Conservation (phyloP, 148 eudicot species). For the Heliamphora exappendiculata region DNA sequence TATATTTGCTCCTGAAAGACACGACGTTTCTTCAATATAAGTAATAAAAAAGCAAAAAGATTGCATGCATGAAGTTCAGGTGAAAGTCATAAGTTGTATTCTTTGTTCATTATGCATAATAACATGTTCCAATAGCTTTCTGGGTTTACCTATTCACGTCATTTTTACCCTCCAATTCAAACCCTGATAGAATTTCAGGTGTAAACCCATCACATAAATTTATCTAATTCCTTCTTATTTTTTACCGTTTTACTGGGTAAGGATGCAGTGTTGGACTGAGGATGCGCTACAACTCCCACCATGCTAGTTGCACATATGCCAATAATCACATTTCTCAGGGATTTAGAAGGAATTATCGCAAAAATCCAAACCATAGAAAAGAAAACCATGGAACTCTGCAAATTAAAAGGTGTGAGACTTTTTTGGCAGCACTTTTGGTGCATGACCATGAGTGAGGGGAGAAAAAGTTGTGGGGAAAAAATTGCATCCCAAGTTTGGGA, state of each 20-base stretch:
- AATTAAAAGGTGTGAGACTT: background rate
- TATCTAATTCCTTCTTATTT: background rate
- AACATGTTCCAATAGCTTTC: background rate
- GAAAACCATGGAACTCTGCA: background rate
- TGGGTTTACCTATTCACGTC: background rate
- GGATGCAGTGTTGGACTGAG: background rate
- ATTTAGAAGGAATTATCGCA: too few species aligned
- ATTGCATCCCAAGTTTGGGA: background rate
- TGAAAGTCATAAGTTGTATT: background rate
- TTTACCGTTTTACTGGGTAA: background rate
- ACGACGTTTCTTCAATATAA: background rate
- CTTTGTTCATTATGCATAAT: background rate
- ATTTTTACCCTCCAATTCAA: background rate
- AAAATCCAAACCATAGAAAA: background rate
- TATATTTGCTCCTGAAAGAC: conserved; percentile 46
- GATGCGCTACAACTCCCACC: background rate
- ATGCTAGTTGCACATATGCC: background rate
- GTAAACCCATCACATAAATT: background rate
- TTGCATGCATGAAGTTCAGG: background rate
- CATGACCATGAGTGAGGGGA: conserved; percentile 2
- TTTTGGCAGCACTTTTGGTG: background rate
- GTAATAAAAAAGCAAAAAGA: background rate
- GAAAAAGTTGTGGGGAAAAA: background rate
- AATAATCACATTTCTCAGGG: background rate
- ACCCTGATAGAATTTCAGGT: background rate